Conservation (phyloP, 2,329 filamentous ascomycete species). For the Diaporthe aspalathi region DNA sequence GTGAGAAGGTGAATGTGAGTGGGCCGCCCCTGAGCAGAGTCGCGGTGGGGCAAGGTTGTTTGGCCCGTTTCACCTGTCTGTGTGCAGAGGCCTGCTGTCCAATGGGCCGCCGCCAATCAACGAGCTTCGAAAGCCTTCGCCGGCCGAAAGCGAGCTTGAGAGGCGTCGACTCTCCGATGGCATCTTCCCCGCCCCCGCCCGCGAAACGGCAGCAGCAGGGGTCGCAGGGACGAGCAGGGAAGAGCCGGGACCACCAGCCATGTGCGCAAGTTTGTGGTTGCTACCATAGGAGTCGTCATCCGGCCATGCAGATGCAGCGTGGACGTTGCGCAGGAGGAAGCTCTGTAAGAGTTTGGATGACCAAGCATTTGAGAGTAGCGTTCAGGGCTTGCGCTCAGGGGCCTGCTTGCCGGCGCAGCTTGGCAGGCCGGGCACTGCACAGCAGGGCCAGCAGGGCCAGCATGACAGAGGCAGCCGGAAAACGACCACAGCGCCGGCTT, state of each 20-base stretch:
- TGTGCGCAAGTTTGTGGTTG: slow-evolving; percentile 9
- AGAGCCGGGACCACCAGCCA: not conserved
- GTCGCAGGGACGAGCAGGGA: slow-evolving; percentile 1
- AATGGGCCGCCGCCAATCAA: slow-evolving; percentile 13
- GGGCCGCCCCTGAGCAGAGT: slow-evolving; percentile 27
- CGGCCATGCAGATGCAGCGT: not conserved
- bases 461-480: slow-evolving; percentile 21
- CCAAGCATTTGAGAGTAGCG: not conserved
- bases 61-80: slow-evolving; percentile 27
- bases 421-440: not conserved
- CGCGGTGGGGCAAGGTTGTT: slow-evolving; percentile 22
- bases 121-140: slow-evolving; percentile 15
- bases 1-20: slow-evolving; percentile 18
- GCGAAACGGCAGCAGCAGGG: not conserved
- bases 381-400: not conserved
- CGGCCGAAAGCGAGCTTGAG: slow-evolving; percentile 15
- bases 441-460: not conserved
- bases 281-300: slow-evolving; percentile 4
- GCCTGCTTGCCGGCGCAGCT: slow-evolving; percentile 4
- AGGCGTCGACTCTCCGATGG: slow-evolving; percentile 1
- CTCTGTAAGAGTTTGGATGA: not conserved
- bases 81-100: slow-evolving; percentile 25
- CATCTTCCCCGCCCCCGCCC: slow-evolving; percentile 6
- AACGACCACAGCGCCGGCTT: not conserved
- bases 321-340: slow-evolving; percentile 3